Percentiles rank a stretch among this genome's conserved stretches.
Conservation (phyloP, 768 basidiomycete genomes). For the Amanita rimosa region DNA sequence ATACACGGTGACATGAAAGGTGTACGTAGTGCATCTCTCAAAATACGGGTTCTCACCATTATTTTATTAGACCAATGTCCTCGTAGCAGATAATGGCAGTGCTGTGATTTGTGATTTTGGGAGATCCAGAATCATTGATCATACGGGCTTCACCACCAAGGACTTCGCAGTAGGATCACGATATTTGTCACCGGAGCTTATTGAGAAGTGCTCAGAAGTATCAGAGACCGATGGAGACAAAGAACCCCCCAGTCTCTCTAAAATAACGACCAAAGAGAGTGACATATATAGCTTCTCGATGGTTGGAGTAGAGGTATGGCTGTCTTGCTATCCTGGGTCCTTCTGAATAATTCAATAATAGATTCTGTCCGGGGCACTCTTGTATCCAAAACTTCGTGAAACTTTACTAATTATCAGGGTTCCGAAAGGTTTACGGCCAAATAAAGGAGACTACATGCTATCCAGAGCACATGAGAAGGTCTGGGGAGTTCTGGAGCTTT, state of each 20-base stretch:
- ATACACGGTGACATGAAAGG: slow-evolving; percentile 56
- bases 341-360: neutral
- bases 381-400: neutral
- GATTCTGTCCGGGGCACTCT: neutral
- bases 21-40: slow-evolving; percentile 20
- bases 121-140: slow-evolving; percentile 42
- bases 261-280: slow-evolving; percentile 14
- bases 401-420: neutral
- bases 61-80: slow-evolving; percentile 37
- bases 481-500: slow-evolving; percentile 32
- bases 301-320: slow-evolving; percentile 18
- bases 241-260: no score
- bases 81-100: slow-evolving; percentile 38
- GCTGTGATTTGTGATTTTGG: slow-evolving; percentile 56
- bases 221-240: no score
- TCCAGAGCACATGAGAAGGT: slow-evolving; percentile 10
- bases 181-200: slow-evolving; percentile 46
- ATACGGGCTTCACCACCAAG: slow-evolving; percentile 23
- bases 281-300: slow-evolving; percentile 52
- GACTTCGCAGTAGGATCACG: slow-evolving; percentile 34
- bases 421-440: slow-evolving; percentile 1
- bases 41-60: neutral
- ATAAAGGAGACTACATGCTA: neutral
- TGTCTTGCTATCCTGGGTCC: neutral
- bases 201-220: no score